Evolutionary conservation across 2,329 filamentous ascomycete species (phyloP).

Genomic region (Uncinocarpus reesii): DNA sequence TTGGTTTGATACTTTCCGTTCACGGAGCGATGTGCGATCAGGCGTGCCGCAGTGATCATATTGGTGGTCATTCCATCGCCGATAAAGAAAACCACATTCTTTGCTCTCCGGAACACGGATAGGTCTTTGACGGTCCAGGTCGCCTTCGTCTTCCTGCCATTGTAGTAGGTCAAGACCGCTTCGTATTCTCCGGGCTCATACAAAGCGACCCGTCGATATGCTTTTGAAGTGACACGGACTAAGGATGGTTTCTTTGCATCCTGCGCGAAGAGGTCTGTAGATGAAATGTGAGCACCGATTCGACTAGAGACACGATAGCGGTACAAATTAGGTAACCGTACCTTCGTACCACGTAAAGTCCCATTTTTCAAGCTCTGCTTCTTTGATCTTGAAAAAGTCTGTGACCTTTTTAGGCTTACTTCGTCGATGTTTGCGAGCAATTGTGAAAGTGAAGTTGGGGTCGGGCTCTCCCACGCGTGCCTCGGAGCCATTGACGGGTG

Average conservation of each 20-base stretch:
- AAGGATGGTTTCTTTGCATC: slow-evolving; percentile 59
- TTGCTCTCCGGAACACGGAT: slow-evolving; percentile 59
- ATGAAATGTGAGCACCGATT: neutral
- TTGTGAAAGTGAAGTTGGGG: slow-evolving; percentile 64
- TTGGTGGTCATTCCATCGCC: slow-evolving; percentile 53
- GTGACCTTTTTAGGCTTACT: slow-evolving; percentile 45
- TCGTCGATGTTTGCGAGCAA: slow-evolving; percentile 50
- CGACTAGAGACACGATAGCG: neutral
- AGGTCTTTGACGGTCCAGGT: slow-evolving; percentile 68
- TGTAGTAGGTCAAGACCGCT: slow-evolving; percentile 66
- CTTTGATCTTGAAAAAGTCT: slow-evolving; percentile 57
- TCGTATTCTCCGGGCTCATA: slow-evolving; percentile 71
- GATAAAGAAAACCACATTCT: slow-evolving; percentile 79
- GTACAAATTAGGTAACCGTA: slow-evolving; percentile 20
- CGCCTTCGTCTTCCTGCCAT: slow-evolving; percentile 58
- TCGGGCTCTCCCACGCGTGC: slow-evolving; percentile 58
- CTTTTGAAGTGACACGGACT: slow-evolving; percentile 71
- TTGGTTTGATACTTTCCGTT: slow-evolving; percentile 73
- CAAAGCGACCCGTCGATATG: slow-evolving; percentile 63
- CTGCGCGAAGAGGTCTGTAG: slow-evolving; percentile 60
- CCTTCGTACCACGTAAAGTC: slow-evolving; percentile 74
- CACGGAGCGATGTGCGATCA: slow-evolving; percentile 70
- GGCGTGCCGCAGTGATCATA: slow-evolving; percentile 54
- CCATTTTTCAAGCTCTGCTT: slow-evolving; percentile 70
- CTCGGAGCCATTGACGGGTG: slow-evolving; percentile 70